Evolutionary conservation across 129 eudicot species (phyloP), one percentile per base, ranked within the genome.

Genomic region (Flaveria ramosissima): DNA sequence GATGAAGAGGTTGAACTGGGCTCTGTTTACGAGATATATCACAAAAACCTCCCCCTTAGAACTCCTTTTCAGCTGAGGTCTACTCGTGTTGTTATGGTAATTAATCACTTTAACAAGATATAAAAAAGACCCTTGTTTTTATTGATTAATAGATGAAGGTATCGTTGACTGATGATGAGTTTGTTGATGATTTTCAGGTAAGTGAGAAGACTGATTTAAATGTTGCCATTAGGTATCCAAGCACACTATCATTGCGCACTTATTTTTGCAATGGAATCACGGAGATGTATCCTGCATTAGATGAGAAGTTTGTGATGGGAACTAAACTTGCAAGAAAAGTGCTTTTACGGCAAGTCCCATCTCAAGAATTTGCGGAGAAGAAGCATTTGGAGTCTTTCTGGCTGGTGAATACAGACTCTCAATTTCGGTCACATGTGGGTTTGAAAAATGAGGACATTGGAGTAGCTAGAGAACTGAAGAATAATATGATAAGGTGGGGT

Each of bases 241-340:
- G 97, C 80, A 68, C 52, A 83, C 71, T 80, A 63, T 89, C 97
- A 19, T 75, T 95, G 27, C 76, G 75, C 43, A 83, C 70, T 26
- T 95, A 86, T 69, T 87, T 95, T 72, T 79, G 84, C 84, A 27
- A 68, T 71, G 87, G 88, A 4, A 76, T 68, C 23, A 74, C 41
- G 41, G 89, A 85, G 76, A 81, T 89, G 78, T 88, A 84, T 64
- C 99, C 99, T 27, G 85, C 85, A 19, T 61, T 95, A 68, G 97
- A 92, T 48, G 97, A 91, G 83, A 86, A 86, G 78, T 89, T 90
- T 67, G 89, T 83, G n/a, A 95, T 95, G 99, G 96, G 86, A 62
- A 72, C 60, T 63, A 78, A 83, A 23, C 85, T 86, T 71, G 97
- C 97, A 10, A 86, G 83, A 2, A 88, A 86, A 77, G 87, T 89